Evolutionary conservation across 2,329 filamentous ascomycete species (phyloP).

Genomic region (Phialemoniopsis sp.): DNA sequence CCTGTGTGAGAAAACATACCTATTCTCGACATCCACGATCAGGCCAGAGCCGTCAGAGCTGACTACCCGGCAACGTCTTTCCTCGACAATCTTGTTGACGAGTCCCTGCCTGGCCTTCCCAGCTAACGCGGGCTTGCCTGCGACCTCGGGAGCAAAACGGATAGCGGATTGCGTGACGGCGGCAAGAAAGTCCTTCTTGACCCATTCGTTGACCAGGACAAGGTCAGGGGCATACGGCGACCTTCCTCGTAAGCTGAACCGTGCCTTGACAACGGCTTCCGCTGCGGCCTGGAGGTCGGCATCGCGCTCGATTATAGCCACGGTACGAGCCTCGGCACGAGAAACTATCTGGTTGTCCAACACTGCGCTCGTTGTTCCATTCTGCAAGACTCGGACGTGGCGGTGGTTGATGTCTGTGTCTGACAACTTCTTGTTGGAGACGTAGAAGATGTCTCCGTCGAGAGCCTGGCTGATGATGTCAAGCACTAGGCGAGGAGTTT

Average conservation of each 20-base stretch:
- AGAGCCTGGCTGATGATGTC: constrained; percentile 14
- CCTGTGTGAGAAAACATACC: constrained; percentile 42
- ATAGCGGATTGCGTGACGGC: constrained; percentile 35
- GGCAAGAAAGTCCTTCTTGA: constrained; percentile 48
- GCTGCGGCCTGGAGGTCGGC: constrained; percentile 51
- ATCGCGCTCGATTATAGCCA: constrained; percentile 59
- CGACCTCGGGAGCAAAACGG: neutral
- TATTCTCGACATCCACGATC: too few species aligned
- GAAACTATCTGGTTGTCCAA: constrained; percentile 9
- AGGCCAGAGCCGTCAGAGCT: too few species aligned
- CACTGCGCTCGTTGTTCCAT: neutral
- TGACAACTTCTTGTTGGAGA: constrained; percentile 10
- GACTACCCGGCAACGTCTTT: constrained; percentile 30
- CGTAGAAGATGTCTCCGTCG: constrained; percentile 17
- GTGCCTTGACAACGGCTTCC: constrained; percentile 43
- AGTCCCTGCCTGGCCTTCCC: too few species aligned
- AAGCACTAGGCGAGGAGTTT: constrained; percentile 14
- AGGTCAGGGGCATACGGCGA: constrained; percentile 60
- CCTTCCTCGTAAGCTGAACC: constrained; percentile 49
- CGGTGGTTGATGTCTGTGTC: constrained; percentile 6
- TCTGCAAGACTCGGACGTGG: neutral
- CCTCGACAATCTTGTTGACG: neutral
- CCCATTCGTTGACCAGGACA: constrained; percentile 61
- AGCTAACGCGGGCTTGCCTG: too few species aligned
- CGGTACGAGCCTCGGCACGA: constrained; percentile 18